These are phyloP conservation scores for Hypomontagnella submonticulosa DNA, from an alignment of 495 filamentous ascomycete species.

Conservation along the genomic window DNA sequence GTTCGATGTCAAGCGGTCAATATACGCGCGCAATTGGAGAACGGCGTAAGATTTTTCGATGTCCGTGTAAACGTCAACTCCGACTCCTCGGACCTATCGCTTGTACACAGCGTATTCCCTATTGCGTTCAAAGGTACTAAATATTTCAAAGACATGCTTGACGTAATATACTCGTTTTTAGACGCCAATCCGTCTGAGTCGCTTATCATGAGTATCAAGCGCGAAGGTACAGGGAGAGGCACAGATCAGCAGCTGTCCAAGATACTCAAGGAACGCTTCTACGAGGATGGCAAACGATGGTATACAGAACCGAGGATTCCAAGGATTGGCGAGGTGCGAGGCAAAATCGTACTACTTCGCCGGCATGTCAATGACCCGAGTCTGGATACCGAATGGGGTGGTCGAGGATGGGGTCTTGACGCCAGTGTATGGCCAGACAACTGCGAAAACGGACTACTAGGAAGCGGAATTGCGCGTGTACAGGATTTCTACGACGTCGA, in stretches of 20 bases:
- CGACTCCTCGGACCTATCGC: constrained; percentile 74
- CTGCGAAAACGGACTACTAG: constrained; percentile 76
- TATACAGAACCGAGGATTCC: constrained; percentile 83
- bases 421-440: constrained; percentile 90
- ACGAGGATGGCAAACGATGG: constrained; percentile 71
- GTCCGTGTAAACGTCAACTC: constrained; percentile 79
- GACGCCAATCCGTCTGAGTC: constrained; percentile 81
- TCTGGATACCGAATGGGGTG: constrained; percentile 68
- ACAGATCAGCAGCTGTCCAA: constrained; percentile 82
- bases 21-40: constrained; percentile 79
- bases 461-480: constrained; percentile 80
- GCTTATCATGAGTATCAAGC: constrained; percentile 88
- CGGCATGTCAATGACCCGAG: constrained; percentile 76
- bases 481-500: constrained; percentile 96
- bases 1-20: constrained; percentile 92
- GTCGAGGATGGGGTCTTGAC: constrained; percentile 82
- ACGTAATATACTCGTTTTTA: constrained; percentile 77
- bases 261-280: constrained; percentile 77
- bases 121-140: constrained; percentile 63
- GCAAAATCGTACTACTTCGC: constrained; percentile 85
- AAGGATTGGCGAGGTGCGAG: constrained; percentile 80
- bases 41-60: constrained; percentile 95
- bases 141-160: constrained; percentile 78
- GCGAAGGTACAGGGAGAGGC: constrained; percentile 83
- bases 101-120: constrained; percentile 61